Evolutionary conservation across 2,329 filamentous ascomycete genomes (phyloP), one percentile per base, ranked within the genome.

Genomic region (Hymenoscyphus fructigenus): DNA sequence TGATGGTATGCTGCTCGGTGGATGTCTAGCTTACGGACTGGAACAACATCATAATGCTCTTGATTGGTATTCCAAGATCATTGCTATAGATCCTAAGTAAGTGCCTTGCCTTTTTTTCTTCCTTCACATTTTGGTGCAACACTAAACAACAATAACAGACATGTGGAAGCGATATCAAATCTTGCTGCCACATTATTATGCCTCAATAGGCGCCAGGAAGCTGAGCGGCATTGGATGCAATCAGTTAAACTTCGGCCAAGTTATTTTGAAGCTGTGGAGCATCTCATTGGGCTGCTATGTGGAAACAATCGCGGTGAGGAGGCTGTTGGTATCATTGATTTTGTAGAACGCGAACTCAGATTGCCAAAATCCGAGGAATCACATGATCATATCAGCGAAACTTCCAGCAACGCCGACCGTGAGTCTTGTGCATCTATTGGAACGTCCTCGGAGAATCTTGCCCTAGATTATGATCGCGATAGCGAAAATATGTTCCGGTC

Each of bases 261-360:
- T 74, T 96, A 96, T 78, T 91, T 99, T 64, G 95, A 99, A 79
- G 93, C 95, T 7, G 92, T 95, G 2, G 95, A 99, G 76, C 93
- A 98, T 79, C 84, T 99, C 1, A 91, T 98, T 34, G 92, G 93
- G 0, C 81, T 98, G 57, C 78, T 98, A 20, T 97, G 94, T 75
- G 87, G 85, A 59, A 91, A 88, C 66, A 90, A 96, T 65, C 86
- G 93, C 67, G 91, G 88, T 59, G 88, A 85, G 71, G 92, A 98
- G 75, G 95, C 95, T 7, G 88, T 99, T 65, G 87, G 90, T 59
- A 88, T 97, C 60, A 97, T 99, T 70, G 87, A 91, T 69, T 91
- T 88, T 74, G 88, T 99, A 7, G 93, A 99, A 77, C 84, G 84
- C 2, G 86, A 88, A 6, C 80, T 97, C 56, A 85, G 85, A 65